phyloP scores from a whole-genome alignment of 768 basidiomycete species.

The Amanita rubescens region DNA sequence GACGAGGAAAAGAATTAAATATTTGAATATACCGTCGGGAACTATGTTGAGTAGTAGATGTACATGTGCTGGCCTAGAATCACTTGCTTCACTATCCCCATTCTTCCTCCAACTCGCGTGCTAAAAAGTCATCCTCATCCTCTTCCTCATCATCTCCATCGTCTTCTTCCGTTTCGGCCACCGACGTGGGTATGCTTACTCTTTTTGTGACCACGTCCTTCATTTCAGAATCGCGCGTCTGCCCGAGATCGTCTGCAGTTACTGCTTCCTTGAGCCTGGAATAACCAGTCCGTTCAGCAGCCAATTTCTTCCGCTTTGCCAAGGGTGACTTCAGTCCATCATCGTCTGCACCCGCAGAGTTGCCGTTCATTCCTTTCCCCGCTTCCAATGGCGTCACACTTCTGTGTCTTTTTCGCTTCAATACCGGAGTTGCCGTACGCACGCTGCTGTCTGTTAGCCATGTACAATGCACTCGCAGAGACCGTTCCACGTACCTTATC shows the following conservation, averaged over 20 bases:
- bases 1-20: not conserved
- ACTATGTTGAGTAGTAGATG: not conserved
- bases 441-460: conserved; percentile 17
- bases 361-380: conserved; percentile 25
- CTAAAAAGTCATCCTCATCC: conserved; percentile 72
- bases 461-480: conserved; percentile 12
- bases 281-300: conserved; percentile 52
- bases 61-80: not conserved
- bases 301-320: conserved; percentile 75
- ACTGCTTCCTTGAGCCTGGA: conserved; percentile 67
- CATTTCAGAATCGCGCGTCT: conserved; percentile 11
- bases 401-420: conserved; percentile 61
- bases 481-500: conserved; percentile 8
- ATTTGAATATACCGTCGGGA: not conserved
- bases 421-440: conserved; percentile 32
- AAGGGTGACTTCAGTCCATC: conserved; percentile 58
- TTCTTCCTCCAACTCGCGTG: conserved; percentile 72
- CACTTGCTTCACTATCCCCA: conserved; percentile 45
- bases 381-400: conserved; percentile 65
- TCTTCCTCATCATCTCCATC: conserved; percentile 46
- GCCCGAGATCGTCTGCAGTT: conserved; percentile 42
- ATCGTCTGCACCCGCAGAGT: conserved; percentile 19
- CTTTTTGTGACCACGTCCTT: conserved; percentile 11
- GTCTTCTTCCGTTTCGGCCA: conserved; percentile 27
- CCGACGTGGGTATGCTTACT: conserved; percentile 10